A percentile compares a stretch with the other conserved stretches of the same genome.
Evolutionary conservation across 2,329 filamentous ascomycete species (phyloP).

Genomic region (Aspergillus tubingensis): DNA sequence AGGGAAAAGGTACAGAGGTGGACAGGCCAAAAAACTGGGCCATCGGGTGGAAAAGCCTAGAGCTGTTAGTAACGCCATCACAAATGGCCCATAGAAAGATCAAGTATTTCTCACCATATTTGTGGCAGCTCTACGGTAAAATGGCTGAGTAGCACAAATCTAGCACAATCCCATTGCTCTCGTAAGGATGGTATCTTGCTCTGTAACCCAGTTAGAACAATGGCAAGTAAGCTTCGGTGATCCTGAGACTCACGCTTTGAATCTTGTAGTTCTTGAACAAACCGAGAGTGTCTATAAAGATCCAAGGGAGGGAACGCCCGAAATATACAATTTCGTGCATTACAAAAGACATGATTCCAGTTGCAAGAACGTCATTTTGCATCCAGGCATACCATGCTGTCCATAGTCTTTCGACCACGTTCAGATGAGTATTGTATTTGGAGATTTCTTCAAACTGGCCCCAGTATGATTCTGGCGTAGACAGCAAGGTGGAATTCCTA

Average conservation of each 20-base stretch:
- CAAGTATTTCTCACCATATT: constrained; percentile 68
- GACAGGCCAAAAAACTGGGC: constrained; percentile 88
- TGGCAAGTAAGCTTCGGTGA: not conserved
- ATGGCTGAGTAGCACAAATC: constrained; percentile 88
- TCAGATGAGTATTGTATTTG: constrained; percentile 80
- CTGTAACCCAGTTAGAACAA: constrained; percentile 38
- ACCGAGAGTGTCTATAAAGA: constrained; percentile 85
- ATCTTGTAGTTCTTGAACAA: constrained; percentile 94
- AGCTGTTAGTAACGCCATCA: constrained; percentile 10
- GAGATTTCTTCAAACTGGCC: constrained; percentile 66
- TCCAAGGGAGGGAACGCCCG: constrained; percentile 84
- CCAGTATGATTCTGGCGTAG: constrained; percentile 62
- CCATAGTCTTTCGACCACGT: constrained; percentile 85
- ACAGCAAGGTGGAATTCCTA: constrained; percentile 51
- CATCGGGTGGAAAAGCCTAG: constrained; percentile 90
- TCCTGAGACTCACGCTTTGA: constrained; percentile 66
- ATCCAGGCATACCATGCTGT: constrained; percentile 96
- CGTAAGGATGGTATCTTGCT: constrained; percentile 85
- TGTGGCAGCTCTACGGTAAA: constrained; percentile 98
- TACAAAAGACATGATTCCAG: constrained; percentile 93
- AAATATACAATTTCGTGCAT: constrained; percentile 97
- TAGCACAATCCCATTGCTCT: constrained; percentile 94
- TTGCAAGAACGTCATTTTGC: constrained; percentile 95
- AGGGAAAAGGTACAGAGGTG: constrained; percentile 86
- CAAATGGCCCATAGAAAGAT: not conserved